Conservation (phyloP, 2,329 filamentous ascomycete genomes). For the Ophiostoma ulmi region DNA sequence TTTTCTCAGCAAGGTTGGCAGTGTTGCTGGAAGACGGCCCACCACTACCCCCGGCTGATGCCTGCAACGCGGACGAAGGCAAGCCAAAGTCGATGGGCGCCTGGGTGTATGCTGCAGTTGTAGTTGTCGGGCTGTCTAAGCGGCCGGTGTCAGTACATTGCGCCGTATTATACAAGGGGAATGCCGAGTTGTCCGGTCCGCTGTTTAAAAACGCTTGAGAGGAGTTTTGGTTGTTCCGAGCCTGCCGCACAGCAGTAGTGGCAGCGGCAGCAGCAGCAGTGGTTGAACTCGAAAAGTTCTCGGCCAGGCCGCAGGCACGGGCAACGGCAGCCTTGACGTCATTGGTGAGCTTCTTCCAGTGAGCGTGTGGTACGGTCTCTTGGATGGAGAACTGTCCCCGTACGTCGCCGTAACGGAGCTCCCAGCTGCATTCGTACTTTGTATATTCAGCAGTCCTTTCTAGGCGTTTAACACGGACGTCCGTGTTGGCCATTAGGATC, state of each 20-base stretch:
- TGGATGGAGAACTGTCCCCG: conserved; percentile 50
- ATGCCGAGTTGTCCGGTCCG: not conserved
- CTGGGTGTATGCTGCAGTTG: not conserved
- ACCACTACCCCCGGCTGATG: too few relatives aligned
- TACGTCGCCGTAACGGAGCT: conserved; percentile 50
- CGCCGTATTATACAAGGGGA: not conserved
- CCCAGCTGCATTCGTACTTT: conserved; percentile 51
- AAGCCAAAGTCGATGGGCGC: not conserved
- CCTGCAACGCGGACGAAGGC: not conserved
- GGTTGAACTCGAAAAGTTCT: too few relatives aligned
- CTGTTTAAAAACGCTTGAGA: not conserved
- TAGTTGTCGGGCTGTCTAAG: not conserved
- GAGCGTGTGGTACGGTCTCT: conserved; percentile 42
- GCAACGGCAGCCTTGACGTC: conserved; percentile 21
- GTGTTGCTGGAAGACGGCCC: not conserved
- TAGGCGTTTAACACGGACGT: conserved; percentile 41
- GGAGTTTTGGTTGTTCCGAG: not conserved
- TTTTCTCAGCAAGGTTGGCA: conserved; percentile 12
- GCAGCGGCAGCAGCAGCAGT: too few relatives aligned
- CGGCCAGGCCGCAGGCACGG: conserved; percentile 22
- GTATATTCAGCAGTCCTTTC: conserved; percentile 41
- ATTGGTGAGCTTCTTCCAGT: conserved; percentile 35
- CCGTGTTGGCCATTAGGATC: conserved; percentile 43
- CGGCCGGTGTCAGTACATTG: not conserved
- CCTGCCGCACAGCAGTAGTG: too few relatives aligned